These are phyloP conservation scores for Solanum aculeatissimum DNA, from an alignment of 305 asterid genomes.

Conservation along the genomic window DNA sequence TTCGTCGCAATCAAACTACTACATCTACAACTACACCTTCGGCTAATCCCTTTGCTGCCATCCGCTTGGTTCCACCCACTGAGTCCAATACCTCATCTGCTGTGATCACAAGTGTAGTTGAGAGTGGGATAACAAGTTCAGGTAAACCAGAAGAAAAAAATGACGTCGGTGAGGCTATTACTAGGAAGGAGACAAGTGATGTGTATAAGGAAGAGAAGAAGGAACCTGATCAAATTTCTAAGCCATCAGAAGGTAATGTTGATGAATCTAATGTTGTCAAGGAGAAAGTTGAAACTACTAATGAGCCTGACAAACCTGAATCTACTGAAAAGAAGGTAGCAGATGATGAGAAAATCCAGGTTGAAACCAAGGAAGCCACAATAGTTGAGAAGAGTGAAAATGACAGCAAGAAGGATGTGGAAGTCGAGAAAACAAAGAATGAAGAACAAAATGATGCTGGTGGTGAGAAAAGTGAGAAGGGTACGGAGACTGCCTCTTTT, in stretches of 20 bases:
- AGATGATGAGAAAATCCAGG: constrained; percentile 10
- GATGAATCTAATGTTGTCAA: constrained; percentile 18
- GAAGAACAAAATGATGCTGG: constrained; percentile 29
- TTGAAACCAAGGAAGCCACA: constrained; percentile 7
- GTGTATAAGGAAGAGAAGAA: constrained; percentile 5
- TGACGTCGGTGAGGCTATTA: not conserved
- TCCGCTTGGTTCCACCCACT: constrained; percentile 38
- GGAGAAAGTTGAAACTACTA: constrained; percentile 6
- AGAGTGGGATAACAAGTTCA: not conserved
- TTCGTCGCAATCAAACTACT: constrained; percentile 34
- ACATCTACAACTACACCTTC: constrained; percentile 32
- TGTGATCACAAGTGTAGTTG: not conserved
- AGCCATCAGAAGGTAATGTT: constrained; percentile 20
- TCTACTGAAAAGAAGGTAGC: not conserved
- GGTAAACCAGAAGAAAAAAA: not conserved
- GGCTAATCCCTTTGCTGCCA: constrained; percentile 66
- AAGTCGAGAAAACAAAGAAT: constrained; percentile 14
- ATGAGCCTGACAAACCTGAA: constrained; percentile 12
- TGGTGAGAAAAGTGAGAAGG: constrained; percentile 28
- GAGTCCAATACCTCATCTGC: constrained; percentile 11
- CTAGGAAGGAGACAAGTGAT: constrained; percentile 16
- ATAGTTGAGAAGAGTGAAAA: constrained; percentile 12
- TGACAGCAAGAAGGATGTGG: constrained; percentile 23
- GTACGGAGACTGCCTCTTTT: constrained; percentile 37
- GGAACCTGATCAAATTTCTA: constrained; percentile 8